Evolutionary conservation across 495 filamentous ascomycete species (phyloP).

Genomic region (Talaromyces stipitatus): DNA sequence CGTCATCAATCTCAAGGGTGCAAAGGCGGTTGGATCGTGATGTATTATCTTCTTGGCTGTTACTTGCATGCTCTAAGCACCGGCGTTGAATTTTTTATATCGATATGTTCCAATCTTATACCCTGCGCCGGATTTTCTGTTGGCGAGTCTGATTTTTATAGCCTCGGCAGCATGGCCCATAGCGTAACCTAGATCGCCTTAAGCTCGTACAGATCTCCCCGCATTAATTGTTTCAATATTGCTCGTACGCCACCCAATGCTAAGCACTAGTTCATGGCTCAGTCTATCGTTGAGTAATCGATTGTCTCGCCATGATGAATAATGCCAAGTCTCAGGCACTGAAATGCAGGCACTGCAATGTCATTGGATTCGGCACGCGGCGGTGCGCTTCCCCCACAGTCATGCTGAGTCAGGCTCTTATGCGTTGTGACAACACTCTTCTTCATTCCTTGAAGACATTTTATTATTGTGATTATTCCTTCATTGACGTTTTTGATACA

Average conservation of each 20-base stretch:
- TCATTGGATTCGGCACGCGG: neutral
- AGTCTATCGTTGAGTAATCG: neutral
- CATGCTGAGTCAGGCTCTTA: neutral
- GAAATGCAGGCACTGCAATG: too few species aligned
- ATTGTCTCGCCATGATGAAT: too few species aligned
- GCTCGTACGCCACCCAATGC: neutral
- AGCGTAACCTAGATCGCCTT: too few species aligned
- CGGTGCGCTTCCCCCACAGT: neutral
- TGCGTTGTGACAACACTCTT: neutral
- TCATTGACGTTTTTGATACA: neutral
- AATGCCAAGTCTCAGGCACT: too few species aligned
- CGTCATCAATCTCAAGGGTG: constrained; percentile 46
- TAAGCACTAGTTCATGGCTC: too few species aligned
- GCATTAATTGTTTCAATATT: neutral
- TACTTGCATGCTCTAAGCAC: neutral
- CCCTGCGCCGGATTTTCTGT: too few species aligned
- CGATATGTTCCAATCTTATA: too few species aligned
- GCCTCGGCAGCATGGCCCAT: too few species aligned
- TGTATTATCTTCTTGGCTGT: too few species aligned
- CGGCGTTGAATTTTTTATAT: neutral
- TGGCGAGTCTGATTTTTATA: neutral
- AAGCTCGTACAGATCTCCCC: too few species aligned
- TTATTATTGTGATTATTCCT: neutral
- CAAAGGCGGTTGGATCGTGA: constrained; percentile 43
- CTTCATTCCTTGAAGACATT: neutral